Conservation (phyloP, 345 rosid genomes). For the Pugionium dolabratum region DNA sequence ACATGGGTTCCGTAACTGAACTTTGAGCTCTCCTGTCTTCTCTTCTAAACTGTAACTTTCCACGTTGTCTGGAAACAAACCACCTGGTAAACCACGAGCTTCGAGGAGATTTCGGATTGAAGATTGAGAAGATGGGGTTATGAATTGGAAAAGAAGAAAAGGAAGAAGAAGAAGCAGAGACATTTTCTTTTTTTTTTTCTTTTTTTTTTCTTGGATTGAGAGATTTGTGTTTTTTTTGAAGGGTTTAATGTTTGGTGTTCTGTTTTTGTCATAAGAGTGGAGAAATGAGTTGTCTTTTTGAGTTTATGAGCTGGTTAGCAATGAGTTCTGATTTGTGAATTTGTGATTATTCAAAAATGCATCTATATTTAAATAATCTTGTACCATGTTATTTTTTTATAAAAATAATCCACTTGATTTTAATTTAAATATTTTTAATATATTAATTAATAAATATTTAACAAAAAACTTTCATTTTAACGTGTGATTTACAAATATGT, state of each 20-base stretch:
- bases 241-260: slow-evolving; percentile 37
- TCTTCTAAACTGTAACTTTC: slow-evolving; percentile 58
- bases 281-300: slow-evolving; percentile 37
- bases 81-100: slow-evolving; percentile 81
- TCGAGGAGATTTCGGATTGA: slow-evolving; percentile 61
- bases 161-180: slow-evolving; percentile 44
- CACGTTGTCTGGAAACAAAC: slow-evolving; percentile 71
- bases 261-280: slow-evolving; percentile 44
- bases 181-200: slow-evolving; percentile 31
- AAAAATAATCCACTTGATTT: too few relatives aligned
- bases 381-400: too few relatives aligned
- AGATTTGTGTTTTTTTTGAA: slow-evolving; percentile 37
- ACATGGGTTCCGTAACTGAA: slow-evolving; percentile 64
- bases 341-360: slow-evolving; percentile 4
- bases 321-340: slow-evolving; percentile 28
- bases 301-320: slow-evolving; percentile 42
- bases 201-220: too few relatives aligned
- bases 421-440: too few relatives aligned
- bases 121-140: slow-evolving; percentile 33
- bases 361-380: slow-evolving; percentile 7
- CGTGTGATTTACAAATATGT: too few relatives aligned
- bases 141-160: slow-evolving; percentile 33
- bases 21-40: slow-evolving; percentile 59
- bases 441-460: too few relatives aligned
- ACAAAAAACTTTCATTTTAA: too few relatives aligned